phyloP scores from a whole-genome alignment of 1,139 yeast genomes.

The Scheffersomyces titani region DNA sequence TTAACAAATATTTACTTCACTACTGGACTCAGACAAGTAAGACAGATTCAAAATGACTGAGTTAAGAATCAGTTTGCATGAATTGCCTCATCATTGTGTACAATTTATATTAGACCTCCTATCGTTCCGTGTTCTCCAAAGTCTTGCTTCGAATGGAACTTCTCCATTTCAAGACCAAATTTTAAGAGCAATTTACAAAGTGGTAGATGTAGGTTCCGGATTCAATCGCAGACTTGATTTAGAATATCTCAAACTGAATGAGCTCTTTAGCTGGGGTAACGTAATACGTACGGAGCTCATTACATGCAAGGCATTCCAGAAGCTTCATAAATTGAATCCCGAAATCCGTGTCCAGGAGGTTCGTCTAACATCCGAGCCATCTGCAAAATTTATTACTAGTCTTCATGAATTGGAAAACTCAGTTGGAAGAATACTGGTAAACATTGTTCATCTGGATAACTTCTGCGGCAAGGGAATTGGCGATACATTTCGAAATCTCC shows the following conservation, averaged over 20 bases:
- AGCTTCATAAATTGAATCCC: background rate
- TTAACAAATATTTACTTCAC: background rate
- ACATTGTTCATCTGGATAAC: background rate
- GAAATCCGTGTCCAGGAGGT: background rate
- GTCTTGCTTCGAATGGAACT: background rate
- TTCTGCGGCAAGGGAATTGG: background rate
- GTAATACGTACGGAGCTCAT: background rate
- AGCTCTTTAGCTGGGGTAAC: background rate
- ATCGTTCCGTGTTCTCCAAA: background rate
- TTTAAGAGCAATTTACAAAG: background rate
- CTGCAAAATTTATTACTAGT: background rate
- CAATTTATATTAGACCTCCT: background rate
- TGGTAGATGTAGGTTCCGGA: background rate
- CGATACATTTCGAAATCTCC: background rate
- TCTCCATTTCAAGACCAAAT: background rate
- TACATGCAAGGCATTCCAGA: no score
- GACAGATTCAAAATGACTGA: background rate
- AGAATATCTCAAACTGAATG: background rate
- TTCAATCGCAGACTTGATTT: background rate
- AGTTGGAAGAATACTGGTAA: background rate
- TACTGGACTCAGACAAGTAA: no score
- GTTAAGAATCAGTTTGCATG: background rate
- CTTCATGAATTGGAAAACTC: background rate
- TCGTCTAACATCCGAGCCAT: background rate
- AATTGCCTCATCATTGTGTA: background rate